Evolutionary conservation across 2,329 filamentous ascomycete species (phyloP).

Genomic region (Beauveria varroae): DNA sequence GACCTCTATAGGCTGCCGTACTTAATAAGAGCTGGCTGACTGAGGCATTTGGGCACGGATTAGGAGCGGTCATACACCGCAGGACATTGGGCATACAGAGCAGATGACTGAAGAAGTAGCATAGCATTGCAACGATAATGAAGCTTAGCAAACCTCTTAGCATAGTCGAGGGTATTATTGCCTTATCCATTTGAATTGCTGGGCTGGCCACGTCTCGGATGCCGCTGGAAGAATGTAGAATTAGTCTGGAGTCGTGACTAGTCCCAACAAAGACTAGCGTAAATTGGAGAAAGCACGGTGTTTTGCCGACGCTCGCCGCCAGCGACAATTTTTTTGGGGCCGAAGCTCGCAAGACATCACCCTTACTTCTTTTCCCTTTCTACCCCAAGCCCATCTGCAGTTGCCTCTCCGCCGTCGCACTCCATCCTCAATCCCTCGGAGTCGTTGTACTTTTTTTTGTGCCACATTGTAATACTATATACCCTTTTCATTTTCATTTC

Average conservation of each 20-base stretch:
- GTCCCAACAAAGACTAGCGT: not conserved
- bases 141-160: not conserved
- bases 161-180: not conserved
- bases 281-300: constrained; percentile 20
- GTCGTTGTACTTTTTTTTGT: constrained; percentile 9
- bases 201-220: not conserved
- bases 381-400: constrained; percentile 14
- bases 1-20: no score
- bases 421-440: constrained; percentile 9
- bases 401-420: constrained; percentile 11
- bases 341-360: constrained; percentile 11
- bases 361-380: constrained; percentile 14
- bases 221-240: constrained; percentile 10
- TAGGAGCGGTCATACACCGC: not conserved
- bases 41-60: not conserved
- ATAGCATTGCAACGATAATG: constrained; percentile 1
- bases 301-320: constrained; percentile 32
- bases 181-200: not conserved
- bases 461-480: constrained; percentile 21
- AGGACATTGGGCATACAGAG: not conserved
- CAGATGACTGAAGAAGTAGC: not conserved
- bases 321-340: constrained; percentile 32
- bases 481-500: constrained; percentile 22
- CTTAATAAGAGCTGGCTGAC: not conserved
- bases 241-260: not conserved